Conservation (phyloP, 768 basidiomycete genomes). For the Lentinula sp. region DNA sequence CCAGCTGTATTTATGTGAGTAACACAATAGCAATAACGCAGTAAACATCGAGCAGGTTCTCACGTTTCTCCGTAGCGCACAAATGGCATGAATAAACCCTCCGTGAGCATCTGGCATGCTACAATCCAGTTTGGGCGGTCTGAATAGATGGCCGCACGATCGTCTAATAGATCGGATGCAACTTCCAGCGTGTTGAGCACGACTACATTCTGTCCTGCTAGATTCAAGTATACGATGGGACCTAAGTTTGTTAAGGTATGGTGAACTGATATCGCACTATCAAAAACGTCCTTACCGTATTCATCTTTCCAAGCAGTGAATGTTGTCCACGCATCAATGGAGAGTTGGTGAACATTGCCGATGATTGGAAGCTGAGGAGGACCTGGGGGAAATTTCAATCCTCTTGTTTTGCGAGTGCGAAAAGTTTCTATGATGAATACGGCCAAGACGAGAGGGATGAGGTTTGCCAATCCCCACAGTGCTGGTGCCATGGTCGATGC, state of each 20-base stretch:
- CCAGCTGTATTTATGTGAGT: slow-evolving; percentile 18
- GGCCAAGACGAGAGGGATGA: not conserved
- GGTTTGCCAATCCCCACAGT: not conserved
- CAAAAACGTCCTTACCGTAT: slow-evolving; percentile 11
- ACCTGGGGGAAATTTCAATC: slow-evolving; percentile 13
- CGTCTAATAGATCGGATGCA: slow-evolving; percentile 24
- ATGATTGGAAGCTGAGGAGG: slow-evolving; percentile 17
- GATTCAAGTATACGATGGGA: slow-evolving; percentile 8
- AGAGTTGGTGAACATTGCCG: slow-evolving; percentile 16
- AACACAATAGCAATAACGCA: not conserved
- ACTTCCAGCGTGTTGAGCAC: slow-evolving; percentile 20
- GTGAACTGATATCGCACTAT: not conserved
- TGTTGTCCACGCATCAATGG: slow-evolving; percentile 11
- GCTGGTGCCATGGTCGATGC: not conserved
- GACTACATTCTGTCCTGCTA: slow-evolving; percentile 12
- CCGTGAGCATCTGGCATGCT: slow-evolving; percentile 6
- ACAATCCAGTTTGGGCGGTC: slow-evolving; percentile 12
- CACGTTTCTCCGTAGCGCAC: slow-evolving; percentile 10
- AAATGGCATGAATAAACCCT: slow-evolving; percentile 11
- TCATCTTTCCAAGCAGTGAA: slow-evolving; percentile 13
- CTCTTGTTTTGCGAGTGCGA: not conserved
- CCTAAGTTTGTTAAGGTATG: not conserved
- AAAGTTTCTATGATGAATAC: not conserved
- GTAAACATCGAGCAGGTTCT: not conserved
- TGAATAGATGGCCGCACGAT: slow-evolving; percentile 17